Percentiles rank a stretch among this genome's conserved stretches.
phyloP scores from a whole-genome alignment of 2,329 filamentous ascomycete genomes.

The Colletotrichum lini region DNA sequence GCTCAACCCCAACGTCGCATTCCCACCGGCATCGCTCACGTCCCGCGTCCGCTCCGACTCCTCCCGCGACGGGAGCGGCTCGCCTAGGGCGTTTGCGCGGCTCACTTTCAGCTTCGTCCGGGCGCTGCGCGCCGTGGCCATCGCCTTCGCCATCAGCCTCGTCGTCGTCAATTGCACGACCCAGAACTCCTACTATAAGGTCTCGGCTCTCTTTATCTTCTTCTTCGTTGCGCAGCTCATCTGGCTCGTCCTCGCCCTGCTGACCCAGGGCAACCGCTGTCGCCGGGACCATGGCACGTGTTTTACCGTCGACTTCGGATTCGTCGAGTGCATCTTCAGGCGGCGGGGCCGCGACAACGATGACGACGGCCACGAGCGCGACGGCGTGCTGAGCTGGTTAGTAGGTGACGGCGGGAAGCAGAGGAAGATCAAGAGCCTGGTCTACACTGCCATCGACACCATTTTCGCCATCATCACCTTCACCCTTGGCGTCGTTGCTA shows the following conservation, averaged over 20 bases:
- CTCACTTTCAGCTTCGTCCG: constrained; percentile 24
- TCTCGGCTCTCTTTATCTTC: constrained; percentile 14
- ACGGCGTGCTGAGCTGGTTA: constrained; percentile 9
- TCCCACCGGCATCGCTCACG: constrained; percentile 16
- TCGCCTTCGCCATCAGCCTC: constrained; percentile 15
- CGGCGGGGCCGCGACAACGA: constrained; percentile 6
- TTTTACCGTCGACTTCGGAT: constrained; percentile 22
- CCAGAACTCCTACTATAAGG: neutral
- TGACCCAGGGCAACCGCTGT: neutral
- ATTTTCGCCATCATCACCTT: constrained; percentile 7
- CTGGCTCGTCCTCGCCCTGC: constrained; percentile 22
- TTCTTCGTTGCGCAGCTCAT: constrained; percentile 27
- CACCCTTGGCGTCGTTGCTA: neutral
- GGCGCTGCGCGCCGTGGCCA: constrained; percentile 16
- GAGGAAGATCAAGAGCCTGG: neutral
- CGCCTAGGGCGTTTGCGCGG: neutral
- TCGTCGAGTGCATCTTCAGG: constrained; percentile 32
- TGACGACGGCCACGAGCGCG: neutral
- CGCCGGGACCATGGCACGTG: neutral
- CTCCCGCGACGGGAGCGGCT: neutral
- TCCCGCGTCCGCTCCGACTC: neutral
- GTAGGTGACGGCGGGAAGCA: neutral
- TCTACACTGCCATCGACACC: constrained; percentile 5
- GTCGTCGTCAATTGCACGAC: constrained; percentile 1
- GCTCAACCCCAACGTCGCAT: constrained; percentile 22